These are phyloP conservation scores for Lepiota brunneoincarnata DNA, from an alignment of 768 basidiomycete genomes.

Conservation along the genomic window DNA sequence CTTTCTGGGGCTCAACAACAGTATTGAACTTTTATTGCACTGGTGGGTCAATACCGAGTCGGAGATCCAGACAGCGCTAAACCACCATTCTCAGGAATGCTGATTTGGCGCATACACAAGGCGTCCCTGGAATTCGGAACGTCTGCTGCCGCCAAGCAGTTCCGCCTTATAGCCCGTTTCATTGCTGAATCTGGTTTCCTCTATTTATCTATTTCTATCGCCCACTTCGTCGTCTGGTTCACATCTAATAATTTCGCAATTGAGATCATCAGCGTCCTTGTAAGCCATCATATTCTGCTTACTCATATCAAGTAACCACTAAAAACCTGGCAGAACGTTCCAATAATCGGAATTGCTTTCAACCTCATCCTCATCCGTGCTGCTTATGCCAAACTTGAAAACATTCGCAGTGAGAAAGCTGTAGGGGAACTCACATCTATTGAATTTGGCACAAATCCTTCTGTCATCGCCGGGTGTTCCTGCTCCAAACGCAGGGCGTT, in stretches of 20 bases:
- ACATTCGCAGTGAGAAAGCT: too few relatives aligned
- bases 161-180: neutral
- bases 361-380: conserved; percentile 3
- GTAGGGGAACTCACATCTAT: too few relatives aligned
- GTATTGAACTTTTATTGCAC: conserved; percentile 12
- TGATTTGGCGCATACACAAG: too few relatives aligned
- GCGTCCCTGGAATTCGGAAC: too few relatives aligned
- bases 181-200: conserved; percentile 4
- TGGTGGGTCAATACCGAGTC: neutral
- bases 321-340: neutral
- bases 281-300: neutral
- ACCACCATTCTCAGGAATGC: too few relatives aligned
- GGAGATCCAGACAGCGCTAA: too few relatives aligned
- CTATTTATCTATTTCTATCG: neutral
- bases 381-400: neutral
- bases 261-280: neutral
- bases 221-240: conserved; percentile 1
- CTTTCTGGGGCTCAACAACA: conserved; percentile 12
- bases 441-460: too few relatives aligned
- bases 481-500: too few relatives aligned
- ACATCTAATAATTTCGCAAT: neutral
- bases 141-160: neutral
- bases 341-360: conserved; percentile 3
- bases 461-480: too few relatives aligned
- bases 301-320: neutral